Conservation (phyloP, 139 green algal species). For the Picochlorum sp. region DNA sequence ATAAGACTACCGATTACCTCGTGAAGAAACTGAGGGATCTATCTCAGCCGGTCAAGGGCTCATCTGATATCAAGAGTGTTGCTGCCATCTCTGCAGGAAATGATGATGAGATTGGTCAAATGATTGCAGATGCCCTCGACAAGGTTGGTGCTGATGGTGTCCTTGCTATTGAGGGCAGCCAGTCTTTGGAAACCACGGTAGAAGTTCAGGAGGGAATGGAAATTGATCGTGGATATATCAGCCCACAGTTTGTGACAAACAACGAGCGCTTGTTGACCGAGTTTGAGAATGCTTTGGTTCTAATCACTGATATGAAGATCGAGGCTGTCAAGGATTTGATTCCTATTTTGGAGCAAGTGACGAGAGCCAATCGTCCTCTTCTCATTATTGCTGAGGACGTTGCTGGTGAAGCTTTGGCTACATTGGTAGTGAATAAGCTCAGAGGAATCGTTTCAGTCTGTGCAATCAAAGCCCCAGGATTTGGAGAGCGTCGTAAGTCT, state of each 20-base stretch:
- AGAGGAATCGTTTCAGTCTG: slow-evolving; percentile 87
- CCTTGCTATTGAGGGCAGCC: slow-evolving; percentile 84
- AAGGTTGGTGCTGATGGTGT: slow-evolving; percentile 81
- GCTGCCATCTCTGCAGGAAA: slow-evolving; percentile 76
- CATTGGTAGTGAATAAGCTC: slow-evolving; percentile 99
- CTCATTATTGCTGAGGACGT: slow-evolving; percentile 97
- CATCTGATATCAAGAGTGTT: slow-evolving; percentile 81
- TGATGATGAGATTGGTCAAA: slow-evolving; percentile 61
- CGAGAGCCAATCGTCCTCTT: slow-evolving; percentile 64
- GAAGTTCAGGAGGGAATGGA: slow-evolving; percentile 93
- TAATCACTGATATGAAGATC: slow-evolving; percentile 95
- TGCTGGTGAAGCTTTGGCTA: slow-evolving; percentile 86
- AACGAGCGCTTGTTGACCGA: slow-evolving; percentile 78
- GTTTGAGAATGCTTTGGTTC: slow-evolving; percentile 83
- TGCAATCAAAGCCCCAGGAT: slow-evolving; percentile 78
- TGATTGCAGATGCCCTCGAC: slow-evolving; percentile 84
- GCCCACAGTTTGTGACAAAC: slow-evolving; percentile 93
- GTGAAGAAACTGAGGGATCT: slow-evolving; percentile 72
- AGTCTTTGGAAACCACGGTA: slow-evolving; percentile 70
- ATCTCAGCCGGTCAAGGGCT: slow-evolving; percentile 74
- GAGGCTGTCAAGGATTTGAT: slow-evolving; percentile 64
- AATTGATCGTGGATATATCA: slow-evolving; percentile 97
- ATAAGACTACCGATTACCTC: slow-evolving; percentile 82
- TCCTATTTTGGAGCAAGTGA: slow-evolving; percentile 69
- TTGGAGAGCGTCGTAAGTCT: slow-evolving; percentile 79